Base-by-base conservation (phyloP, 306 rosid species). In the Malus orientalis region DNA sequence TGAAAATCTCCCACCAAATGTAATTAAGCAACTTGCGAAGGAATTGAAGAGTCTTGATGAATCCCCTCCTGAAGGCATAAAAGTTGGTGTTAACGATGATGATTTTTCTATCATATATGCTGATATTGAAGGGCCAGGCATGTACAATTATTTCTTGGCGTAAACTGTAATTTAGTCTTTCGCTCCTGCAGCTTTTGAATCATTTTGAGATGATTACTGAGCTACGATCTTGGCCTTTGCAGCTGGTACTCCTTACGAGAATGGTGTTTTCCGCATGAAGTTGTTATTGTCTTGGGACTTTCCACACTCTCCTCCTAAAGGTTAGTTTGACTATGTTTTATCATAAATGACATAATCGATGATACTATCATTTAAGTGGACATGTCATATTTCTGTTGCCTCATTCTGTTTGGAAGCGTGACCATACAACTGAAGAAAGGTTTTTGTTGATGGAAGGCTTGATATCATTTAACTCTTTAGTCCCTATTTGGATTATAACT, bases 1-100 rank as follows among this genome's bases (percentile, higher is more conserved):
- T 78, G 99, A 96, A 82, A 96, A 96, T 86, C 96, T 96, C 76
- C 97, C 99, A 23, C 99, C 99, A 78, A 96, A 96, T 79, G 99
- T 92, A 25, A 89, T 96, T 74, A 96, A 86, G 86, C 99, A 87
- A 91, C 93, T 96, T 79, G 99, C 93, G 22, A 96, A 96, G 87
- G 99, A 96, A 85, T 85, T 96, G 91, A 96, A 96, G 85, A 91
- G 75, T 82, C 99, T 96, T 36, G 96, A 96, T 22, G 99, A 96
- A 76, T 88, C 91, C 77, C 99, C 99, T 42, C 98, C 99, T 0
- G 99, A 96, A 81, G 99, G 99, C 79, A 96, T 96, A 76, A 92
- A 96, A 87, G 99, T 96, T 53, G 84, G 86, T 4, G 90, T 96
- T 13, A 89, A 96, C 64, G 99, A 92, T 78, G 97, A 91, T 79